Evolutionary conservation across 139 green algal species (phyloP), one percentile per base, ranked within the genome.

Genomic region (Chlamydomonas applanata): DNA sequence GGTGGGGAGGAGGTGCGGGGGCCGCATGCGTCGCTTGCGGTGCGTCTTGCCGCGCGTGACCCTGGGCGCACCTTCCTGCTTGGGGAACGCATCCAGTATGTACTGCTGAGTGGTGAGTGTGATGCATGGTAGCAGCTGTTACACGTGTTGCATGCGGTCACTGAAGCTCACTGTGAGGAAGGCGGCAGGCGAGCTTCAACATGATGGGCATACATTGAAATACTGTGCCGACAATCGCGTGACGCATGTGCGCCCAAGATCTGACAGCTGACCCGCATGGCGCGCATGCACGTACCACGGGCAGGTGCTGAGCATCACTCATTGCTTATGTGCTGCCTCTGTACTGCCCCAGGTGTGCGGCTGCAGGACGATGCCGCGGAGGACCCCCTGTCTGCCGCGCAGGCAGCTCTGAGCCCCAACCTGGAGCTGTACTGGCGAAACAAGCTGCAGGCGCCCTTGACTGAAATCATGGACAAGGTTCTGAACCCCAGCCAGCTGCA

Each of bases 31-130:
- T 54, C 77, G 0, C 82, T 94, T 68, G 89, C 89, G 4, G 87
- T 91, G 25, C 35, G 63, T 32, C 71, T 95, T 59, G 79, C 69
- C 25, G 60, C 87, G 70, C 76, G 91, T 0, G 91, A 95, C 66
- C 84, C 89, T 5, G 86, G 84, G 1, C 76, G 86, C 34, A 76
- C 62, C 13, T 93, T 94, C 69, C 76, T 92, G 74, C 89, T 94
- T 73, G 91, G 89, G n/a, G 87, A 95, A 79, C 75, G 91, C 35
- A 72, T 95, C 67, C 77, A 72, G 4, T 95, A 95, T 30, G 86
- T 95, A 56, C 83, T 95, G 79, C 81, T 94, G 72, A 78, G 84
- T 54, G 91, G 69, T 74, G 46, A 46, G 68, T 53, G 11, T 14
- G 36, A 4, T 44, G 25, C 40, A 4, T 36, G 29, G 19, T 44